Evolutionary conservation across 2,329 filamentous ascomycete species (phyloP).

Genomic region (Xylariaceae sp.): DNA sequence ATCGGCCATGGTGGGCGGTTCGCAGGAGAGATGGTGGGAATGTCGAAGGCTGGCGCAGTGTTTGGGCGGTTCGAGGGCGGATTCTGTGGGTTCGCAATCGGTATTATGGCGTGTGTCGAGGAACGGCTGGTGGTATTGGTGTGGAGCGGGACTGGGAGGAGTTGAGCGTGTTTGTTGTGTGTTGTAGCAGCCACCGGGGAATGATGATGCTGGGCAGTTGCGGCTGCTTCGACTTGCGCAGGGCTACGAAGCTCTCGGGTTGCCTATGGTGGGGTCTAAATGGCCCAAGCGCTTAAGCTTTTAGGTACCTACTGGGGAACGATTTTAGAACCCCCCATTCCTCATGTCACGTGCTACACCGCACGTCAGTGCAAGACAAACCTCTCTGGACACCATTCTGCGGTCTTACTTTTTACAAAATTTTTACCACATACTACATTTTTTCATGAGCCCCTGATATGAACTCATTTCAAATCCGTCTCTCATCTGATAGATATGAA

Average conservation of each 20-base stretch:
- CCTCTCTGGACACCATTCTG: too few relatives aligned
- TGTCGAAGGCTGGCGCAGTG: not conserved
- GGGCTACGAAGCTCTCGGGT: conserved; percentile 19
- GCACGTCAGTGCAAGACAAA: too few relatives aligned
- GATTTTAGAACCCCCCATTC: too few relatives aligned
- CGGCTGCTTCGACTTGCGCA: conserved; percentile 3
- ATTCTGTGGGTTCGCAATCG: not conserved
- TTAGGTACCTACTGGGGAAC: too few relatives aligned
- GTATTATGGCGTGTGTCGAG: not conserved
- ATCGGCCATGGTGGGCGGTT: conserved; percentile 66
- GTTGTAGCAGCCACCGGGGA: not conserved
- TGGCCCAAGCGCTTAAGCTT: conserved; percentile 1
- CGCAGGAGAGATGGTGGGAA: not conserved
- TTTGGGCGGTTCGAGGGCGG: not conserved
- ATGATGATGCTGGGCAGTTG: conserved; percentile 13
- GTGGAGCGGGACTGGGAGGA: not conserved
- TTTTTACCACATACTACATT: too few relatives aligned
- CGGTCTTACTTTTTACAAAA: too few relatives aligned
- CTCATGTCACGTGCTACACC: too few relatives aligned
- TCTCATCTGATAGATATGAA: too few relatives aligned
- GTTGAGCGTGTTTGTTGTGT: too few relatives aligned
- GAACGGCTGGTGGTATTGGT: not conserved
- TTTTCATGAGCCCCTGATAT: too few relatives aligned
- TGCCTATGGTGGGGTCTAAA: conserved; percentile 11
- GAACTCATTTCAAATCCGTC: too few relatives aligned